Evolutionary conservation across 2,329 filamentous ascomycete genomes (phyloP), one percentile per base, ranked within the genome.

Genomic region (Pseudogymnoascus sp.): DNA sequence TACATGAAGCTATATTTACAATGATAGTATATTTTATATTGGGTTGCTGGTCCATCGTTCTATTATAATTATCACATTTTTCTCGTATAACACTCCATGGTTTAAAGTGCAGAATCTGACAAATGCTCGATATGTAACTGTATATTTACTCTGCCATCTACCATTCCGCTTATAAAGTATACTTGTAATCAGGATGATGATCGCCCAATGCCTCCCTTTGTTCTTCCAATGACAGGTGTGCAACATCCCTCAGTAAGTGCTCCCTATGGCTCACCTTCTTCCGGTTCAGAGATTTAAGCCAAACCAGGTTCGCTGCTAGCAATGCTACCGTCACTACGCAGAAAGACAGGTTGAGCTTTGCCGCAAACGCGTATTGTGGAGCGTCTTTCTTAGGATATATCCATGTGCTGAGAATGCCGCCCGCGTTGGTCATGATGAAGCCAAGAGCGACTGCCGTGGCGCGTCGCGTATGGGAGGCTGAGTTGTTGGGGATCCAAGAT

Each of bases 351-450:
- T 56, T 56, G 10, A 56, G 50, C 5, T 56, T 56, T 34, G 50
- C 50, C 5, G 50, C 50, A 11, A 56, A 56, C n/a, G n/a, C 50
- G n/a, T 56, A 56, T 34, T 56, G 1, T 18, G 50, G 50, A 3
- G 50, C 50, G 11, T 56, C 50, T 56, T 34, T 56, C 50, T 56
- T 56, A 12, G 56, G 59, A 60, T 60, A 60, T 37, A 60, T 60
- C 59, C 59, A 60, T 28, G 59, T 60, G 59, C 59, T 60, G 18
- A 60, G 59, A 60, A 60, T 60, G 31, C 59, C 59, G 11, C 59
- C 59, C n/a, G 38, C 36, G 25, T 60, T 60, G 59, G 59, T 60
- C 59, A 60, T 60, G n/a, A 60, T 60, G 6, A 60, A 60, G 2
- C 59, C 59, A 4, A 60, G n/a, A 18, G 59, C 59, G 12, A 60